Evolutionary conservation across 345 rosid genomes (phyloP).

Genomic region (Sisymbrium altissimum): DNA sequence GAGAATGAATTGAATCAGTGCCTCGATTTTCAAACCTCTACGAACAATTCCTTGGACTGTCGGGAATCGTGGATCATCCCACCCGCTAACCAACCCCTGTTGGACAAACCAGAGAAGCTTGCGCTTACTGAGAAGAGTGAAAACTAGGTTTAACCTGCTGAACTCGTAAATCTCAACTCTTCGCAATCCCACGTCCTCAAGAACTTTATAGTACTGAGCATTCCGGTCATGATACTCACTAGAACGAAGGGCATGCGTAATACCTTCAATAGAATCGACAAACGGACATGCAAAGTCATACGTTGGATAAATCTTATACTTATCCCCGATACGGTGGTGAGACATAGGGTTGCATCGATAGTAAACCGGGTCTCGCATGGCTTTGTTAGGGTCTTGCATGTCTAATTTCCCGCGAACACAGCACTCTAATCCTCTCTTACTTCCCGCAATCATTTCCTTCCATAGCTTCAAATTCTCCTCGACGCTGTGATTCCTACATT

Average conservation of each 20-base stretch:
- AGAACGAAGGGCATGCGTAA: constrained; percentile 84
- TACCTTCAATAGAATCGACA: constrained; percentile 80
- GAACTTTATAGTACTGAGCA: constrained; percentile 84
- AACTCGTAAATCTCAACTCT: constrained; percentile 80
- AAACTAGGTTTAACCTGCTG: constrained; percentile 83
- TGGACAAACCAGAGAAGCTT: constrained; percentile 97
- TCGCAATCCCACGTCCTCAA: constrained; percentile 68
- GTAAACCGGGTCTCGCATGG: constrained; percentile 94
- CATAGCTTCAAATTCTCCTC: constrained; percentile 71
- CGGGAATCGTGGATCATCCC: constrained; percentile 99
- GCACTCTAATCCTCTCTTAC: constrained; percentile 75
- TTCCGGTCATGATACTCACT: constrained; percentile 87
- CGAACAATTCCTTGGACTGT: constrained; percentile 97
- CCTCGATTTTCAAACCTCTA: constrained; percentile 84
- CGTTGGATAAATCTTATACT: constrained; percentile 89
- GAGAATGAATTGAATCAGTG: constrained; percentile 84
- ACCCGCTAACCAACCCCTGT: constrained; percentile 77
- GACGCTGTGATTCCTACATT: constrained; percentile 59
- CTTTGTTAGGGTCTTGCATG: constrained; percentile 95
- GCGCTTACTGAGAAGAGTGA: constrained; percentile 90
- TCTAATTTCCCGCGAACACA: constrained; percentile 88
- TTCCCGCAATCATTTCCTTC: constrained; percentile 86
- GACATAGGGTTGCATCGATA: constrained; percentile 89
- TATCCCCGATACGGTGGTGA: constrained; percentile 84
- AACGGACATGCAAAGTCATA: constrained; percentile 98